Percentiles rank a stretch among this genome's conserved stretches.
These are phyloP conservation scores for Hygrophorus pudorinus DNA, from an alignment of 768 basidiomycete species.

Conservation along the genomic window DNA sequence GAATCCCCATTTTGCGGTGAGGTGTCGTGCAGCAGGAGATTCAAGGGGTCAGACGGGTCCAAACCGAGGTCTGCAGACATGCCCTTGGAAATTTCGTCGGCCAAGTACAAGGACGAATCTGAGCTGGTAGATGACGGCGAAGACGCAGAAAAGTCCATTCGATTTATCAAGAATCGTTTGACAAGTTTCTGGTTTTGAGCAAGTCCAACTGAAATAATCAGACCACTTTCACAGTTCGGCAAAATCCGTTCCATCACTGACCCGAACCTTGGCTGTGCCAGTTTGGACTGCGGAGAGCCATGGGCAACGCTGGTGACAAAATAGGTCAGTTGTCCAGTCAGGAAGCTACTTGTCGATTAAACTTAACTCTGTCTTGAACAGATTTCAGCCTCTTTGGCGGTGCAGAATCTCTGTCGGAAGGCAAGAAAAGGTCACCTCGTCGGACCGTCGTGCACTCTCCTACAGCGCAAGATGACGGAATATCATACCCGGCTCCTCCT, in stretches of 20 bases:
- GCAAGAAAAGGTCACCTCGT: conserved; percentile 35
- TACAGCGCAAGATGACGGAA: conserved; percentile 27
- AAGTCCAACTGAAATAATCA: background rate
- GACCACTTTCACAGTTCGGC: background rate
- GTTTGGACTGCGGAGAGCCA: too few species aligned
- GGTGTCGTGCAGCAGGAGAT: conserved; percentile 42
- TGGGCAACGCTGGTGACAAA: background rate
- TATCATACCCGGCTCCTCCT: conserved; percentile 39
- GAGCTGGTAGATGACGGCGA: conserved; percentile 1
- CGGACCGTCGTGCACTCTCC: conserved; percentile 39
- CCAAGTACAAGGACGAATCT: background rate
- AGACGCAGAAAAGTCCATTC: conserved; percentile 3
- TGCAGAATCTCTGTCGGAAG: conserved; percentile 64
- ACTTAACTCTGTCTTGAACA: conserved; percentile 14
- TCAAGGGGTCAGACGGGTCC: conserved; percentile 50
- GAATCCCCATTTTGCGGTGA: conserved; percentile 21
- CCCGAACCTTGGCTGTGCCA: too few species aligned
- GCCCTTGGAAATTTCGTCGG: background rate
- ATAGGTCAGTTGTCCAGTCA: background rate
- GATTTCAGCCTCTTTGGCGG: conserved; percentile 80
- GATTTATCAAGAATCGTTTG: background rate
- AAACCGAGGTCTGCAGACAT: conserved; percentile 36
- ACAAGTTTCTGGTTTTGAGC: background rate
- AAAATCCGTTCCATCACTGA: too few species aligned
- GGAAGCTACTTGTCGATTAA: too few species aligned